Evolutionary conservation across 1,139 yeast species (phyloP).

Genomic region (Fermentozyma sake): DNA sequence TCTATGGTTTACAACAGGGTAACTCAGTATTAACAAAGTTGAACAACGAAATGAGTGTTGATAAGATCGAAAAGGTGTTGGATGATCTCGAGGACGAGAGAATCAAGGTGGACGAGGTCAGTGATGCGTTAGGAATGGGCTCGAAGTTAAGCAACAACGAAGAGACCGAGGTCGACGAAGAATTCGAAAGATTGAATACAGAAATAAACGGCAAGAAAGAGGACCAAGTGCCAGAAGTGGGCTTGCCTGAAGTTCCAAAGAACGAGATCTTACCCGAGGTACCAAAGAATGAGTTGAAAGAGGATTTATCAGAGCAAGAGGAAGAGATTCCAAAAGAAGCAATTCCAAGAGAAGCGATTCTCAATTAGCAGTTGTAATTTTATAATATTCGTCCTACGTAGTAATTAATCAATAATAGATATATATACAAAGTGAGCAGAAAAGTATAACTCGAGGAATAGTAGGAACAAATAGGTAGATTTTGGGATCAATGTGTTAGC

Average conservation of each 20-base stretch:
- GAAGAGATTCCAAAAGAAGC: not conserved
- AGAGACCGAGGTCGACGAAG: conserved; percentile 66
- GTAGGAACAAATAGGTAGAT: conserved; percentile 9
- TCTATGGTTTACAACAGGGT: conserved; percentile 77
- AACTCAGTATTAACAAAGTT: conserved; percentile 68
- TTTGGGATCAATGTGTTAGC: no score
- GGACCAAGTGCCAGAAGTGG: conserved; percentile 12
- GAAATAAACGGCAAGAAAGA: conserved; percentile 28
- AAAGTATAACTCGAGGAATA: conserved; percentile 1
- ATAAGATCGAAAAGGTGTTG: conserved; percentile 74
- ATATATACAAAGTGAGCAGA: conserved; percentile 6
- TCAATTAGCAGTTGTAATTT: no score
- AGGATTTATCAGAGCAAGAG: conserved; percentile 5
- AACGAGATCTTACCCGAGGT: conserved; percentile 18
- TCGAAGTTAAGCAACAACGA: conserved; percentile 47
- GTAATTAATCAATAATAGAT: not conserved
- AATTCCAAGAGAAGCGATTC: conserved; percentile 1
- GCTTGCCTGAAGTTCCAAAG: conserved; percentile 11
- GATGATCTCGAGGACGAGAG: conserved; percentile 84
- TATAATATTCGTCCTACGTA: not conserved
- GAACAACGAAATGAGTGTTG: conserved; percentile 73
- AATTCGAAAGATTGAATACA: conserved; percentile 46
- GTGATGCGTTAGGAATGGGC: conserved; percentile 42
- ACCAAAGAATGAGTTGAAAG: conserved; percentile 13
- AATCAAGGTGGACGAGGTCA: conserved; percentile 66